A percentile compares a stretch with the other conserved stretches of the same genome.
phyloP scores from a whole-genome alignment of 1,284 basidiomycete genomes.

The Ustilago trichophora region DNA sequence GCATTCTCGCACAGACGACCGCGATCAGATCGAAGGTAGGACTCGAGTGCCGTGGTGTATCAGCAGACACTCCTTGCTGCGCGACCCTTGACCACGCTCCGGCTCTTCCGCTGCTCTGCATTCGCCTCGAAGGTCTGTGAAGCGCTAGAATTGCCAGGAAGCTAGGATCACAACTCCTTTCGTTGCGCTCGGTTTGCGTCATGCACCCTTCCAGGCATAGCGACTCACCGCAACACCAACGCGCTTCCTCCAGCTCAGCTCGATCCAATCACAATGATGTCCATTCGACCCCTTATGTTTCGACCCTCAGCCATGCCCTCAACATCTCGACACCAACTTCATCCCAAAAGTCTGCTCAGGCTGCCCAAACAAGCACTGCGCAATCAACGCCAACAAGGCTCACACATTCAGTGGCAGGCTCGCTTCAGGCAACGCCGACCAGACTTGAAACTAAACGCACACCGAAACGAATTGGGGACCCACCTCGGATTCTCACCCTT shows the following conservation, averaged over 20 bases:
- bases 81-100: too few species aligned
- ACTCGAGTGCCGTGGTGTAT: too few species aligned
- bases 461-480: neutral
- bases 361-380: neutral
- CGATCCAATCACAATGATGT: neutral
- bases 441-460: neutral
- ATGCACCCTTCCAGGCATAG: slow-evolving; percentile 12
- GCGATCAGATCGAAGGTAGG: too few species aligned
- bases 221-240: neutral
- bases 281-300: slow-evolving; percentile 16
- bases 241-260: neutral
- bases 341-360: neutral
- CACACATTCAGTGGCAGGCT: neutral
- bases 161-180: too few species aligned
- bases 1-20: too few species aligned
- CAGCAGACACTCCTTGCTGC: too few species aligned
- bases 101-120: too few species aligned
- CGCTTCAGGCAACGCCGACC: neutral
- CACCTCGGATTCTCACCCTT: slow-evolving; percentile 7
- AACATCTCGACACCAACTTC: slow-evolving; percentile 22
- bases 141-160: too few species aligned
- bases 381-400: neutral
- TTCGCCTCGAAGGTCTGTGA: too few species aligned
- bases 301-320: slow-evolving; percentile 30
- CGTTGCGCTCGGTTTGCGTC: neutral